Conservation (phyloP, 257 asterid species). For the Pogostemon cablin region DNA sequence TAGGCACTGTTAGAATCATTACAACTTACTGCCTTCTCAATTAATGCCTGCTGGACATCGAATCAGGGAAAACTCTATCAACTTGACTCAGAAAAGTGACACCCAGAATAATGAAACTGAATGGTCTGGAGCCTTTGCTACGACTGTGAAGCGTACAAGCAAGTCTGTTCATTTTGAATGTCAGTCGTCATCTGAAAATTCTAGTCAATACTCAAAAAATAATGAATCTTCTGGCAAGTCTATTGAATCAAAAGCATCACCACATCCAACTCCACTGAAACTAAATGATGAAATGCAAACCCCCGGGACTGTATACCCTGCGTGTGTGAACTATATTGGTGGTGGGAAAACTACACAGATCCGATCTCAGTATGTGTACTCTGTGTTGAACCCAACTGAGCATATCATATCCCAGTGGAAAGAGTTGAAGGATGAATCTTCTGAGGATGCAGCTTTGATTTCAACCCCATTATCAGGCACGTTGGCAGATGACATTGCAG, state of each 20-base stretch:
- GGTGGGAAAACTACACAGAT: constrained; percentile 52
- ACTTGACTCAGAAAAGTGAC: constrained; percentile 39
- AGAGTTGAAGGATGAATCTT: constrained; percentile 42
- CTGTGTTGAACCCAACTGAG: constrained; percentile 56
- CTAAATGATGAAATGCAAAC: constrained; percentile 87
- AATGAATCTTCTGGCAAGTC: constrained; percentile 43
- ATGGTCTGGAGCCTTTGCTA: constrained; percentile 35
- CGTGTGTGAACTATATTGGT: constrained; percentile 47
- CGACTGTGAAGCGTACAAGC: constrained; percentile 45
- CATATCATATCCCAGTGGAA: constrained; percentile 39
- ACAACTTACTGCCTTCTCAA: constrained; percentile 14
- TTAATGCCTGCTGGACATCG: constrained; percentile 40
- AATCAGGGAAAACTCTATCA: constrained; percentile 39
- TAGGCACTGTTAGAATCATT: constrained; percentile 6
- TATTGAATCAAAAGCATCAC: constrained; percentile 48
- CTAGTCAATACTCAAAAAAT: constrained; percentile 39
- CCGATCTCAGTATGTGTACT: constrained; percentile 70
- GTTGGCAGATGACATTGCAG: constrained; percentile 35
- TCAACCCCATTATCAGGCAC: constrained; percentile 33
- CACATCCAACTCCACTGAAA: constrained; percentile 78
- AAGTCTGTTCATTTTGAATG: constrained; percentile 72
- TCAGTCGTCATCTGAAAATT: constrained; percentile 52
- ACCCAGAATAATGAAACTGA: constrained; percentile 36
- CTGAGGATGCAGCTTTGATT: constrained; percentile 29
- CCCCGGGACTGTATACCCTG: constrained; percentile 86